These are phyloP conservation scores for Vitis rotundifolia DNA, from an alignment of 164 flowering plant genomes.

Conservation along the genomic window DNA sequence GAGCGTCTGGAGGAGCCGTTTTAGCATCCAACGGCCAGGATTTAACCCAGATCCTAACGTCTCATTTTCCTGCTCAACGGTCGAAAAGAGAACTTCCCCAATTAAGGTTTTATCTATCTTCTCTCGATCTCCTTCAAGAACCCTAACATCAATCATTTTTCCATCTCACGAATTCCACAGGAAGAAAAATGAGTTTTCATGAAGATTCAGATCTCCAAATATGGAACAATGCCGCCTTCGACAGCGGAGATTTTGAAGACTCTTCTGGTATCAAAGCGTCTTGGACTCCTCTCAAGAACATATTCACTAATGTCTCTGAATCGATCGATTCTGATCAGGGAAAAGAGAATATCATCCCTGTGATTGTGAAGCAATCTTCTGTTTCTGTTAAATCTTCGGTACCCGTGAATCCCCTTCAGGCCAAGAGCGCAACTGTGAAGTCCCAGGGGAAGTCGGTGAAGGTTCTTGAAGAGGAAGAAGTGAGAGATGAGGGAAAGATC, in stretches of 20 bases:
- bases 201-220: constrained; percentile 61
- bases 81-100: constrained; percentile 30
- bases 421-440: constrained; percentile 11
- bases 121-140: constrained; percentile 6
- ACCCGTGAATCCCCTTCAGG: constrained; percentile 31
- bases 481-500: constrained; percentile 34
- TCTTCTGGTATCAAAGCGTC: constrained; percentile 25
- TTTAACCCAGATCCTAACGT: constrained; percentile 38
- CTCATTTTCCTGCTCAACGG: constrained; percentile 54
- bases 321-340: constrained; percentile 43
- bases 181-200: constrained; percentile 40
- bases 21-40: constrained; percentile 42
- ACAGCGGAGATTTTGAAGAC: constrained; percentile 43
- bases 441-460: constrained; percentile 33
- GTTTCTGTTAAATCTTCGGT: constrained; percentile 26
- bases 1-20: constrained; percentile 62
- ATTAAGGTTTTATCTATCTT: not conserved
- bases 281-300: constrained; percentile 32
- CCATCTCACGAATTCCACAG: not conserved
- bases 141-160: not conserved
- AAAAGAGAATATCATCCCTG: constrained; percentile 68
- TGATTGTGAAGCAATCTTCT: constrained; percentile 21
- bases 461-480: constrained; percentile 17
- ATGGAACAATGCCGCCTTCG: constrained; percentile 77
- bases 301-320: constrained; percentile 18